phyloP scores from a whole-genome alignment of 2,329 filamentous ascomycete species.

The Pezicula carpinea region DNA sequence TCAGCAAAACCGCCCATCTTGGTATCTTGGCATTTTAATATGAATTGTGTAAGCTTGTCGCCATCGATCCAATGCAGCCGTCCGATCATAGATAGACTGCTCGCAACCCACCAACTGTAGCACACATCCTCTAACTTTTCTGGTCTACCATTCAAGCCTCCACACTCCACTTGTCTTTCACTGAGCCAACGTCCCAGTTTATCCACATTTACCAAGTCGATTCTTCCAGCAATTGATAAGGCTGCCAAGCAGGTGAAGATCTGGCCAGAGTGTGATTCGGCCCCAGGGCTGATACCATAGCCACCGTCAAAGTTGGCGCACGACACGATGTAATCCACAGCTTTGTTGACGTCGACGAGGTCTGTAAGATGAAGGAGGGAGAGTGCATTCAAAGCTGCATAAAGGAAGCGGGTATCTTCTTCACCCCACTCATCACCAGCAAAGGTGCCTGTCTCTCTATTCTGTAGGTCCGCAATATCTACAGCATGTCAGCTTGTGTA shows the following conservation, averaged over 20 bases:
- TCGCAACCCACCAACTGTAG: conserved; percentile 98
- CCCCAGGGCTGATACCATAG: conserved; percentile 83
- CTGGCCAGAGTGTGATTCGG: conserved; percentile 92
- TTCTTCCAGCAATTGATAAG: conserved; percentile 73
- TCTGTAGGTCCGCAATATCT: conserved; percentile 81
- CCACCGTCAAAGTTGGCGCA: conserved; percentile 95
- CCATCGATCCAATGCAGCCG: conserved; percentile 91
- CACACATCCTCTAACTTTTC: conserved; percentile 97
- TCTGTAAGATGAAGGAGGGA: conserved; percentile 74
- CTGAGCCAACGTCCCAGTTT: conserved; percentile 86
- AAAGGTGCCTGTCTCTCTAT: conserved; percentile 78
- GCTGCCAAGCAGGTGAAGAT: conserved; percentile 92
- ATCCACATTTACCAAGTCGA: conserved; percentile 79
- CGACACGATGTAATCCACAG: conserved; percentile 70
- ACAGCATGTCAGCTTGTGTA: conserved; percentile 11
- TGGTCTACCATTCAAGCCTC: conserved; percentile 87
- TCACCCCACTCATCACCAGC: conserved; percentile 96
- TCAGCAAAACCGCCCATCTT: conserved; percentile 84
- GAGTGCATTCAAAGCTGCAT: conserved; percentile 82
- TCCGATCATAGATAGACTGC: conserved; percentile 83
- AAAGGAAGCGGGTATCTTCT: conserved; percentile 90
- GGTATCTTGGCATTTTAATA: conserved; percentile 81
- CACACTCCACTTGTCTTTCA: conserved; percentile 81
- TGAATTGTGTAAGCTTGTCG: conserved; percentile 73
- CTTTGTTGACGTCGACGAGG: conserved; percentile 73